Evolutionary conservation across 176 grass and related monocot genomes (phyloP), one percentile per base, ranked within the genome.

Genomic region (Ensete glaucum): DNA sequence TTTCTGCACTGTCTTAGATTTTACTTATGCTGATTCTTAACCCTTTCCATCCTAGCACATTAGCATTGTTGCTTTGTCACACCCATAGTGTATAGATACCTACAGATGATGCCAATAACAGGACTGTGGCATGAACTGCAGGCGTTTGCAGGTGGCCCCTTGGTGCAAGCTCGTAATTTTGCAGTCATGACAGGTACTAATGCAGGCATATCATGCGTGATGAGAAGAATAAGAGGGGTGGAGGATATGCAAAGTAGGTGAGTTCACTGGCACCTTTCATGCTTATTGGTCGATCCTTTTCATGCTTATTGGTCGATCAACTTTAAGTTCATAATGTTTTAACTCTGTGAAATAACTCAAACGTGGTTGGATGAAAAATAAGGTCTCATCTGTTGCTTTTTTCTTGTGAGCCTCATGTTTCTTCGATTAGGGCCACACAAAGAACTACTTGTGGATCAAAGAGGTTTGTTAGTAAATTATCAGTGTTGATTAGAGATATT

Each of bases 101-200:
- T 70, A 70, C 11, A 54, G 19, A 1, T 14, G 1, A 8, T 26
- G 22, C 16, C 13, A 29, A 26, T 26, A 29, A 67, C 26, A 5
- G 23, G 13, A 10, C 24, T 34, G 12, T 67, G 59, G 9, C 55
- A 62, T 77, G 50, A 76, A 49, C 88, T 65, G 11, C 68, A 98
- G 94, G 90, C 79, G 75, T 91, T 90, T 79, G 82, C 87, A 75
- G 85, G 82, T 76, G 75, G 85, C 11, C 90, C 90, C 5, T 83
- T 98, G 51, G 82, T 91, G 75, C 89, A 98, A 87, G 94, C 90
- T 49, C 88, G 90, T 9, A 98, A 98, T 54, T 93, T 98, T 55
- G 94, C 94, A 52, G 90, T 93, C 29, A 98, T 98, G 94, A 87
- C 85, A 15, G 86, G 94, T 25, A 86, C 78, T 69, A 93, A 98